phyloP scores from a whole-genome alignment of 2,329 filamentous ascomycete species.

The Harringtonia lauricola region DNA sequence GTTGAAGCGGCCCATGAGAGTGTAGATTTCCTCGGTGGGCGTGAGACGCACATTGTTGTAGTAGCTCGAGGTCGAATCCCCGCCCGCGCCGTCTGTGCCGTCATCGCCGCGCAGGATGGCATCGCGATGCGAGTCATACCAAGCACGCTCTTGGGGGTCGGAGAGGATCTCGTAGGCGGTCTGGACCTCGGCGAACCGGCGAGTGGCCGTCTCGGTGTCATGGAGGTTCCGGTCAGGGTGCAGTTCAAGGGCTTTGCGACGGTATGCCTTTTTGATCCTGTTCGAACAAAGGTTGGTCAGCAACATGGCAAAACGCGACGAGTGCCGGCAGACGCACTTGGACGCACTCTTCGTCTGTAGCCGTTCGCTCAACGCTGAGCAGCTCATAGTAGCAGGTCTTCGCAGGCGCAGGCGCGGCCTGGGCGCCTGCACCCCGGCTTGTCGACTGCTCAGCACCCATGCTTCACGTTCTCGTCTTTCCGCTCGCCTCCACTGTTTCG shows the following conservation, averaged over 20 bases:
- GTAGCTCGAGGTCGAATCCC: constrained; percentile 23
- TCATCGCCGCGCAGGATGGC: constrained; percentile 64
- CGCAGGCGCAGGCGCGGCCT: constrained; percentile 15
- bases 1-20: constrained; percentile 71
- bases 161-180: constrained; percentile 92
- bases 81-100: constrained; percentile 26
- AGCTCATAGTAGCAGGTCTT: constrained; percentile 84
- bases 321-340: not conserved
- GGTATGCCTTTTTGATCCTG: constrained; percentile 89
- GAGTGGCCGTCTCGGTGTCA: constrained; percentile 65
- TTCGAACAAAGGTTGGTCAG: not conserved
- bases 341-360: constrained; percentile 66
- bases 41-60: constrained; percentile 63
- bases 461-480: not conserved
- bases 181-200: constrained; percentile 82
- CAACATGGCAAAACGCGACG: not conserved
- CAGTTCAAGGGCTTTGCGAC: constrained; percentile 78
- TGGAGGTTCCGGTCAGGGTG: constrained; percentile 92
- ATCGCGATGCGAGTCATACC: constrained; percentile 93
- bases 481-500: not conserved
- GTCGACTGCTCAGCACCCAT: constrained; percentile 50
- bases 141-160: constrained; percentile 87
- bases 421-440: constrained; percentile 16
- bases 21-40: constrained; percentile 67
- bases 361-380: constrained; percentile 59